A percentile compares a stretch with the other conserved stretches of the same genome.
These are phyloP conservation scores for Aspergillus alliaceus DNA, from an alignment of 2,329 filamentous ascomycete species.

Conservation along the genomic window DNA sequence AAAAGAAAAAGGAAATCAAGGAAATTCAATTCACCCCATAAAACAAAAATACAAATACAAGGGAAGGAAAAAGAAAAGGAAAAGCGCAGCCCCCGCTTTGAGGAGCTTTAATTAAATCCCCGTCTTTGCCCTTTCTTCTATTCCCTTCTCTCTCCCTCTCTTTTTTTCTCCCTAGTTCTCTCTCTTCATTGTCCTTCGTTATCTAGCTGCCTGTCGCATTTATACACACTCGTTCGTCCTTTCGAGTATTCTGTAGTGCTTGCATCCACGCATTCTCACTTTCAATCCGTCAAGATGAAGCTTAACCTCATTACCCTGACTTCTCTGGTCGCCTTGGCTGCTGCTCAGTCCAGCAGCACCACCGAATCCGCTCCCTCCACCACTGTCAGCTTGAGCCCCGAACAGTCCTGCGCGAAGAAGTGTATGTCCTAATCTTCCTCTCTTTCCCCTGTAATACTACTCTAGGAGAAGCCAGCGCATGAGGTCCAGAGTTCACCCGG, in stretches of 20 bases:
- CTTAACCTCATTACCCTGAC: slow-evolving; percentile 45
- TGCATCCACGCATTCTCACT: too few relatives aligned
- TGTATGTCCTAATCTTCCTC: slow-evolving; percentile 27
- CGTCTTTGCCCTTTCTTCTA: slow-evolving; percentile 8
- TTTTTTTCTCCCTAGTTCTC: slow-evolving; percentile 9
- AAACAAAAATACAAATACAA: too few relatives aligned
- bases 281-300: slow-evolving; percentile 36
- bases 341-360: slow-evolving; percentile 37
- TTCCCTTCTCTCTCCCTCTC: slow-evolving; percentile 8
- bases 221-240: slow-evolving; percentile 6
- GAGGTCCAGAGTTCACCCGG: too few relatives aligned
- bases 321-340: slow-evolving; percentile 46
- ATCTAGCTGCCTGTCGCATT: slow-evolving; percentile 8
- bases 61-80: neutral
- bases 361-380: slow-evolving; percentile 23
- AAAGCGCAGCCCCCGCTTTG: slow-evolving; percentile 5
- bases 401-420: slow-evolving; percentile 34
- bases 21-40: too few relatives aligned
- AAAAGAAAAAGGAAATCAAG: too few relatives aligned
- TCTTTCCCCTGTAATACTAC: too few relatives aligned
- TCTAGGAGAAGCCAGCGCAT: too few relatives aligned
- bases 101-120: slow-evolving; percentile 11
- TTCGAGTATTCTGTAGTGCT: slow-evolving; percentile 14
- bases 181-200: slow-evolving; percentile 9
- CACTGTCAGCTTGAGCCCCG: slow-evolving; percentile 34